Evolutionary conservation across 148 eudicot species (phyloP), one percentile per base, ranked within the genome.

Genomic region (Vaccinium darrowii): DNA sequence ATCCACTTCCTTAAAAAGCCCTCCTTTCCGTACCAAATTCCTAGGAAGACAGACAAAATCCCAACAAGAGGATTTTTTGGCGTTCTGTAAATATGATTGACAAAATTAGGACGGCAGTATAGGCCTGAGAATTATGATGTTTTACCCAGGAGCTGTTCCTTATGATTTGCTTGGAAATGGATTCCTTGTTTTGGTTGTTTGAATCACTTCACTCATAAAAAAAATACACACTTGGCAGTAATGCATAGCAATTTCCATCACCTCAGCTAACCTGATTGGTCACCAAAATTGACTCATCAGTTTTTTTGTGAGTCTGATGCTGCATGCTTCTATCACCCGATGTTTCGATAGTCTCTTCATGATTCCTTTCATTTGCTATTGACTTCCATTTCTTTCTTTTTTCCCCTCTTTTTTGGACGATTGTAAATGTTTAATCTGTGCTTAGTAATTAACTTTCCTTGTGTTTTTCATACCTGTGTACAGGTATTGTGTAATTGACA

Each of bases 401-500:
- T 25, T 36, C 18, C 6, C 47, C 47, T 36, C 33, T 1, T 0
- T 21, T 54, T 79, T 79, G 2, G 51, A 36, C 50, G 4, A 2
- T 73, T 73, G 50, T 73, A 36, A 39, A 7, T 51, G 23, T 47
- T 43, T 13, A 3, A 51, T 23, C 60, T 56, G 5, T 39, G 8
- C 58, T 9, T 33, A 18, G 8, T 56, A 9, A 81, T 58, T 67
- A 52, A 78, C 27, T 43, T 21, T 21, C 54, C 51, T 58, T 1
- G 19, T 30, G 39, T 74, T 60, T 67, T 23, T 21, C 51, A 60
- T 81, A 50, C 65, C 50, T 86, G n/a, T 7, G 56, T 72, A 1
- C 81, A 86, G 87, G 87, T 51, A 75, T 54, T 58, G 60, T 14
- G 15, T 74, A 81, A 16, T 75, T 79, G 51, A 53, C 52, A 43